phyloP scores from a whole-genome alignment of 306 rosid species.

The Inga laurina region DNA sequence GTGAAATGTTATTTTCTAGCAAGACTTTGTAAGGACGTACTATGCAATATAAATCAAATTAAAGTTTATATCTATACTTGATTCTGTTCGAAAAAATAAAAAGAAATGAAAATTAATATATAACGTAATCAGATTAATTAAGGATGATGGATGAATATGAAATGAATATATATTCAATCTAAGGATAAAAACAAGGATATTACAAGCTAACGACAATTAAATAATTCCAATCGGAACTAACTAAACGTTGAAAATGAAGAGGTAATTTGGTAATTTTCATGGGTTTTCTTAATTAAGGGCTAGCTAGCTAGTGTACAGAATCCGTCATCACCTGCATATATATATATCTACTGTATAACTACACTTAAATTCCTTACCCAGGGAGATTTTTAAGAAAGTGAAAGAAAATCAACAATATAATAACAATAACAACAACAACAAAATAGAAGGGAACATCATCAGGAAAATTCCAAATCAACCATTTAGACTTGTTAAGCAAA shows the following conservation, averaged over 20 bases:
- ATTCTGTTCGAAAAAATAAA: no score
- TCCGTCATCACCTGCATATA: background rate
- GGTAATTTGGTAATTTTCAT: background rate
- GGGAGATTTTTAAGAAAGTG: background rate
- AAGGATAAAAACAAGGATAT: no score
- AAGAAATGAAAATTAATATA: background rate
- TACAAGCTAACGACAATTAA: background rate
- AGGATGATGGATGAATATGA: background rate
- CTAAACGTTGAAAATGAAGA: background rate
- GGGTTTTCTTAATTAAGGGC: background rate
- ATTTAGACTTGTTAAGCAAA: constrained; percentile 31
- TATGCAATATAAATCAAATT: background rate
- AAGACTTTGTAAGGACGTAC: background rate
- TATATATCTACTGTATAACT: background rate
- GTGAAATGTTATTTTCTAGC: background rate
- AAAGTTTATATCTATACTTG: background rate
- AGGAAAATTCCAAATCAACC: constrained; percentile 16
- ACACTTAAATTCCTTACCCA: background rate
- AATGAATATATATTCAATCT: background rate
- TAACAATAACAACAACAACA: background rate
- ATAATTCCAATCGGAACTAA: background rate
- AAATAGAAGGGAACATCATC: no score
- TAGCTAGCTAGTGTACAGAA: background rate
- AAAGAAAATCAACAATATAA: background rate
- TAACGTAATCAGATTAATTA: background rate